Evolutionary conservation across 169 alveolate genomes (phyloP).

Genomic region (Eimeria nieschulzi): DNA sequence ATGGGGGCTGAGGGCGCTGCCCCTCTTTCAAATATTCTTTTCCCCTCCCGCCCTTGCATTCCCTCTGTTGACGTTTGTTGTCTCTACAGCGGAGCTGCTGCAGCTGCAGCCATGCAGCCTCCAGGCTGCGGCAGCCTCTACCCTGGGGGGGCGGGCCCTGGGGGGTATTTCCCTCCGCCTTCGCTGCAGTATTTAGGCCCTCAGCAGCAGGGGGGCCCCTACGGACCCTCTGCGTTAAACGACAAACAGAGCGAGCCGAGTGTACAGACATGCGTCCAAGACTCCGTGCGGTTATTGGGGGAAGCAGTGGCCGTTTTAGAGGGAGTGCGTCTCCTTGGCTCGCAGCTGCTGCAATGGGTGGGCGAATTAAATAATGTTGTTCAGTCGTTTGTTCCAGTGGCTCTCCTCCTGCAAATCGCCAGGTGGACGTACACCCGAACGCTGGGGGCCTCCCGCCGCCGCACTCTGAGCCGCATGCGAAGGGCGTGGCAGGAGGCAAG

Average conservation of each 20-base stretch:
- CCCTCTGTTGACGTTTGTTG: too few relatives aligned
- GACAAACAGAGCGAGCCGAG: not conserved
- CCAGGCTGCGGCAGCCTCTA: not conserved
- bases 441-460: slow-evolving; percentile 4
- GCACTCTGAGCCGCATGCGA: slow-evolving; percentile 1
- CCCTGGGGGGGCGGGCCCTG: not conserved
- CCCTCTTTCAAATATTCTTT: too few relatives aligned
- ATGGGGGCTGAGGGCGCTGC: too few relatives aligned
- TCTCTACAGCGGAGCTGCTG: too few relatives aligned
- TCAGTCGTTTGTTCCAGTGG: slow-evolving; percentile 9
- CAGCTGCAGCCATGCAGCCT: not conserved
- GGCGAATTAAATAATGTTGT: slow-evolving; percentile 24
- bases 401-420: not conserved
- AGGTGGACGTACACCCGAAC: slow-evolving; percentile 27
- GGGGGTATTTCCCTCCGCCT: not conserved
- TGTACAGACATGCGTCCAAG: slow-evolving; percentile 22
- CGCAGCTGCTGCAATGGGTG: slow-evolving; percentile 65
- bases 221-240: not conserved
- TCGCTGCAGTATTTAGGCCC: not conserved
- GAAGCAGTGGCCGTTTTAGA: slow-evolving; percentile 63
- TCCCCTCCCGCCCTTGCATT: too few relatives aligned
- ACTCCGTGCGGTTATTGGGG: slow-evolving; percentile 30
- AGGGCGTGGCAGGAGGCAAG: slow-evolving; percentile 23
- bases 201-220: not conserved
- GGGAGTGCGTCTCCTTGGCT: slow-evolving; percentile 28